Conservation (phyloP, 257 asterid species). For the Solanum arcanum region DNA sequence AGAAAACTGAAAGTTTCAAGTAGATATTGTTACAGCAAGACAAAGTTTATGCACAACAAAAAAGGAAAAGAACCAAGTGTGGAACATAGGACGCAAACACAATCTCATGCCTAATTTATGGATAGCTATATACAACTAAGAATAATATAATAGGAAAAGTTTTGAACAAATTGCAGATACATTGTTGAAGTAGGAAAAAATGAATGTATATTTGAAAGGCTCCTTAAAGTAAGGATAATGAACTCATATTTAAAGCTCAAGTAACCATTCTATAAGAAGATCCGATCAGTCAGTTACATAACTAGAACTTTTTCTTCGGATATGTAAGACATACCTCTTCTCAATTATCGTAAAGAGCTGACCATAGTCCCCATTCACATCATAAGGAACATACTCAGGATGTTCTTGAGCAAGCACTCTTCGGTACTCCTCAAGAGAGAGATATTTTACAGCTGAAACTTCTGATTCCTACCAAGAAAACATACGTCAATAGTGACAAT, state of each 20-base stretch:
- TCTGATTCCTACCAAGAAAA: slow-evolving; percentile 74
- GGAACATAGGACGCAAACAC: not conserved
- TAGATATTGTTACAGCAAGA: not conserved
- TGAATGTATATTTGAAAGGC: not conserved
- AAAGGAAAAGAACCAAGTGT: not conserved
- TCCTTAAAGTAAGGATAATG: not conserved
- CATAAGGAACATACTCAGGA: slow-evolving; percentile 73
- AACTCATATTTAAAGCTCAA: not conserved
- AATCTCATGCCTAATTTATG: not conserved
- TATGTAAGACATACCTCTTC: slow-evolving; percentile 43
- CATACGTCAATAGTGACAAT: slow-evolving; percentile 1
- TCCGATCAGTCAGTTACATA: not conserved
- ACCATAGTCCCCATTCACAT: slow-evolving; percentile 56
- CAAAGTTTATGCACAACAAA: not conserved
- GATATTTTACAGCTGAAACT: slow-evolving; percentile 91
- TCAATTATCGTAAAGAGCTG: slow-evolving; percentile 71
- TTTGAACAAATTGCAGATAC: not conserved
- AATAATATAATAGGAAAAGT: not conserved
- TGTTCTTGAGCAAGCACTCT: slow-evolving; percentile 65
- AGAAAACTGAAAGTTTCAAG: not conserved
- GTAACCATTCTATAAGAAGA: not conserved
- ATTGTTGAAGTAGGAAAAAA: not conserved
- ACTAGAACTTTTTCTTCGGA: not conserved
- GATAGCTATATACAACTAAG: not conserved
- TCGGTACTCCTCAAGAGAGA: slow-evolving; percentile 61